Evolutionary conservation across 352 stramenopile species (phyloP).

Genomic region (Globisporangium orthogonon): DNA sequence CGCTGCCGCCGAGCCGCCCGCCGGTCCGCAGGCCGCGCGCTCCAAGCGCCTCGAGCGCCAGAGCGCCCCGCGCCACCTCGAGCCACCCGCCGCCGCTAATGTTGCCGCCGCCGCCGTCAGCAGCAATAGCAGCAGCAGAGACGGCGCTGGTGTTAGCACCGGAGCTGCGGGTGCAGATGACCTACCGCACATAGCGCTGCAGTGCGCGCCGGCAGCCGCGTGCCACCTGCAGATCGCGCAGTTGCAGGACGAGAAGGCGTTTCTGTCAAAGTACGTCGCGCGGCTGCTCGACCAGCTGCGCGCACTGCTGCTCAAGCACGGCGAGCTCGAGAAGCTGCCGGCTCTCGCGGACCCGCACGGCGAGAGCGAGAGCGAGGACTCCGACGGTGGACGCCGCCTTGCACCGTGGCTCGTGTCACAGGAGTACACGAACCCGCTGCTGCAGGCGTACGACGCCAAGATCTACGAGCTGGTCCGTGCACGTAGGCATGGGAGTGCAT

Average conservation of each 20-base stretch:
- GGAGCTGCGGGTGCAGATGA: not conserved
- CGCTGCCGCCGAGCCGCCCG: constrained; percentile 11
- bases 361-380: constrained; percentile 11
- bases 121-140: not conserved
- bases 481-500: not conserved
- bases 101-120: not conserved
- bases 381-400: constrained; percentile 6
- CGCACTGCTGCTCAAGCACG: constrained; percentile 49
- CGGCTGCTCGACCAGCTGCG: constrained; percentile 57
- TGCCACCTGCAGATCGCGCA: constrained; percentile 39
- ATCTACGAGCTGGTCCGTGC: constrained; percentile 60
- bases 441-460: constrained; percentile 73
- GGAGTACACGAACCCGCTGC: constrained; percentile 65
- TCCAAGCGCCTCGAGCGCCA: constrained; percentile 16
- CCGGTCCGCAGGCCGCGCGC: constrained; percentile 14
- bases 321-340: constrained; percentile 71
- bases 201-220: constrained; percentile 13
- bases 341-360: constrained; percentile 29
- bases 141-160: not conserved
- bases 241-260: constrained; percentile 54
- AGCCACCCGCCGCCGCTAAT: not conserved
- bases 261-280: constrained; percentile 62
- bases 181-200: not conserved
- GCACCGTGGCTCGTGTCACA: constrained; percentile 65
- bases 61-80: not conserved